phyloP scores from a whole-genome alignment of 2,329 filamentous ascomycete genomes.

The Arthrinium puccinioides region DNA sequence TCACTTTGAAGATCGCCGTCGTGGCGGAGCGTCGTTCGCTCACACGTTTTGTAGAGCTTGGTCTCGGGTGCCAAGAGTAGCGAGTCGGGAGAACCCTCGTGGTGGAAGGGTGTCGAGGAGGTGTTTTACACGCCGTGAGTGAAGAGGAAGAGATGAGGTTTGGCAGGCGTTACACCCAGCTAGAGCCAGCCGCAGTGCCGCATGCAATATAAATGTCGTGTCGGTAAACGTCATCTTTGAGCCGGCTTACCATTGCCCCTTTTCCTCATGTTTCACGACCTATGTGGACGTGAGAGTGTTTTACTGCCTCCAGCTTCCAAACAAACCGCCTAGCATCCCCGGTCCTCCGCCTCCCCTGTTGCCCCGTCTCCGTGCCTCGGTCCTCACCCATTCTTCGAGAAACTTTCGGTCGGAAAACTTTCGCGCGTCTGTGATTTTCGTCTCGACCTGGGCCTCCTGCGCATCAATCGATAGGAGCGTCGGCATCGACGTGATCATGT shows the following conservation, averaged over 20 bases:
- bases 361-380: constrained; percentile 40
- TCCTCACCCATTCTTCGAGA: constrained; percentile 46
- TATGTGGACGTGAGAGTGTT: neutral
- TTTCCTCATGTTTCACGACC: neutral
- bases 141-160: too few species aligned
- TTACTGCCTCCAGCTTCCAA: constrained; percentile 20
- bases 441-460: constrained; percentile 41
- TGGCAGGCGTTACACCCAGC: too few species aligned
- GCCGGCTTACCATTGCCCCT: neutral
- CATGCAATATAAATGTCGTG: neutral
- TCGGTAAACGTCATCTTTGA: neutral
- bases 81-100: constrained; percentile 50
- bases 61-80: constrained; percentile 53
- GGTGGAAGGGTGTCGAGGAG: constrained; percentile 65
- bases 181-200: too few species aligned
- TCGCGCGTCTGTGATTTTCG: constrained; percentile 41
- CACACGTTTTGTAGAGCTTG: constrained; percentile 25
- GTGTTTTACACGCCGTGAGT: constrained; percentile 54
- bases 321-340: constrained; percentile 20
- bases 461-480: constrained; percentile 51
- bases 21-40: neutral
- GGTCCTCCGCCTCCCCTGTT: constrained; percentile 34
- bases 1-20: neutral
- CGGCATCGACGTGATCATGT: constrained; percentile 52
- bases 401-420: constrained; percentile 41